Percentiles rank a stretch among this genome's conserved stretches.
These are phyloP conservation scores for Karstenula rhodostoma DNA, from an alignment of 2,329 filamentous ascomycete genomes.

Conservation along the genomic window DNA sequence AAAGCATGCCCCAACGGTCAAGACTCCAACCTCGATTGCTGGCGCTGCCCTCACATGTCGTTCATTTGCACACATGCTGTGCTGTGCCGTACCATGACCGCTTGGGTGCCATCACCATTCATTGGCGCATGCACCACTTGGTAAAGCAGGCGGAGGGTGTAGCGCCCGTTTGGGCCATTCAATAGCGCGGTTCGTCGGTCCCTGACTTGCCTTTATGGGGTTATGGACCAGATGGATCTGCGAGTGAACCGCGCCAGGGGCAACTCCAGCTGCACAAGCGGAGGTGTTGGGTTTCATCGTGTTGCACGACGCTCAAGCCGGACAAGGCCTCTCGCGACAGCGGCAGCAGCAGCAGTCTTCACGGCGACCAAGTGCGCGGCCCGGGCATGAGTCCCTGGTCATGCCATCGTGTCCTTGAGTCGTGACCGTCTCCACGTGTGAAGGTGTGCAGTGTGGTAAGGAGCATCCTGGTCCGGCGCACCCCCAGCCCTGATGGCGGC, in stretches of 20 bases:
- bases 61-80: too few relatives aligned
- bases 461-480: neutral
- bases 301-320: conserved; percentile 11
- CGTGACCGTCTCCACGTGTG: conserved; percentile 2
- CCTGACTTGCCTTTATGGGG: conserved; percentile 10
- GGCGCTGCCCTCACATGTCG: too few relatives aligned
- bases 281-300: conserved; percentile 11
- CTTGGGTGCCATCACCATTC: neutral
- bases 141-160: conserved; percentile 1
- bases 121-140: neutral
- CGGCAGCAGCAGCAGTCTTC: neutral
- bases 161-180: conserved; percentile 14
- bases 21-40: too few relatives aligned
- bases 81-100: neutral
- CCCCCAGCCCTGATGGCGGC: neutral
- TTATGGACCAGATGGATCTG: neutral
- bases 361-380: neutral
- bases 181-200: conserved; percentile 8
- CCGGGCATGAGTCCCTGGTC: neutral
- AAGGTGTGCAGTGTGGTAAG: neutral
- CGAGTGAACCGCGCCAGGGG: conserved; percentile 14
- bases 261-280: conserved; percentile 1
- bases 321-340: neutral
- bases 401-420: conserved; percentile 5
- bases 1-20: too few relatives aligned